These are phyloP conservation scores for Aspergillus felis DNA, from an alignment of 2,329 filamentous ascomycete species.

Conservation along the genomic window DNA sequence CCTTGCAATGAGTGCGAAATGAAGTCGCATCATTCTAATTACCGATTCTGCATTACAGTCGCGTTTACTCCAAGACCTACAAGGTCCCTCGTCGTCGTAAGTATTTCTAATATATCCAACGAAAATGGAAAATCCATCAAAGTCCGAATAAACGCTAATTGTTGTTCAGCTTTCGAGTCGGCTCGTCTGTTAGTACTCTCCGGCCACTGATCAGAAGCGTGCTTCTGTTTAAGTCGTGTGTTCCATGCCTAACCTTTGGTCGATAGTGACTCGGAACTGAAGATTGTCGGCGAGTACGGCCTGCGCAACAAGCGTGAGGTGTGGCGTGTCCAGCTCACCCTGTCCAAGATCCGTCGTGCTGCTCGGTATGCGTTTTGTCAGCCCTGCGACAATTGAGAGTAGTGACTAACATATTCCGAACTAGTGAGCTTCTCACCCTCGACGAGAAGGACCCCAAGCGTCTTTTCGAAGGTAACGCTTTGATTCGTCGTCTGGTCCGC, in stretches of 20 bases:
- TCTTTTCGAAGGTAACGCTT: constrained; percentile 99
- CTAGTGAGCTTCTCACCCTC: constrained; percentile 97
- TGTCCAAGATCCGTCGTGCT: constrained; percentile 99
- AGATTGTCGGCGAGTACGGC: constrained; percentile 99
- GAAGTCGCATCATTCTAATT: constrained; percentile 37
- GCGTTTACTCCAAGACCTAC: constrained; percentile 98
- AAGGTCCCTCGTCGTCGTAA: constrained; percentile 89
- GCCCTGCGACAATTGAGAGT: neutral
- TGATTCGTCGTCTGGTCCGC: constrained; percentile 99
- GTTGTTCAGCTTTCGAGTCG: constrained; percentile 77
- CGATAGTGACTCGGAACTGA: constrained; percentile 94
- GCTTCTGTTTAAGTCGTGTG: constrained; percentile 94
- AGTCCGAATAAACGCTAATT: constrained; percentile 34
- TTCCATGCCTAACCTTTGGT: constrained; percentile 64
- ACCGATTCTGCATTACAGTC: constrained; percentile 30
- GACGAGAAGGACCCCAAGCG: constrained; percentile 99
- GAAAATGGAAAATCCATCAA: constrained; percentile 5
- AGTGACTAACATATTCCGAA: constrained; percentile 8
- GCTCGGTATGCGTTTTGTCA: constrained; percentile 71
- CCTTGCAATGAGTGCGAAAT: constrained; percentile 24
- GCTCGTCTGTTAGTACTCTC: constrained; percentile 94
- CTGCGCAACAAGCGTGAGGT: constrained; percentile 99
- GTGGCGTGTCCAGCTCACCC: constrained; percentile 98
- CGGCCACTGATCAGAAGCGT: constrained; percentile 98
- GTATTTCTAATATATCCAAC: constrained; percentile 25